Conservation (phyloP, 2,329 filamentous ascomycete genomes). For the Alternaria triticina region DNA sequence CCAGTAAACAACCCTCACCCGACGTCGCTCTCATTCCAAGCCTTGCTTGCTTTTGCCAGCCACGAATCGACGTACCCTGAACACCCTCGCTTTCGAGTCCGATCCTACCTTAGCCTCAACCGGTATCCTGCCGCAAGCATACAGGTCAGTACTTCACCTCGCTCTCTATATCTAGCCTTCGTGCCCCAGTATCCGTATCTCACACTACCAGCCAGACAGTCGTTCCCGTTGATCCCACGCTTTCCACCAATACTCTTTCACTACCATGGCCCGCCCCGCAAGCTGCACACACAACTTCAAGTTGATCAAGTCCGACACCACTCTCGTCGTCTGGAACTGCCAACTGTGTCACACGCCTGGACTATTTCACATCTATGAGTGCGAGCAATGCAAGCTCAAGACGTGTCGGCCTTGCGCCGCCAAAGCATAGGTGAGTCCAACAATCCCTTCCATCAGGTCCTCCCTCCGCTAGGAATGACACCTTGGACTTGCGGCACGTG, state of each 20-base stretch:
- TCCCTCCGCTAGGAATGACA: background rate
- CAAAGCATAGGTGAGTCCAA: slow-evolving; percentile 49
- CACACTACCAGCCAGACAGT: slow-evolving; percentile 32
- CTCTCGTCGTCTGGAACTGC: slow-evolving; percentile 60
- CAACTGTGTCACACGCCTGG: slow-evolving; percentile 59
- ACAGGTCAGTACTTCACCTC: slow-evolving; percentile 29
- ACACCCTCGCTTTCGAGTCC: slow-evolving; percentile 32
- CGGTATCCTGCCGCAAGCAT: slow-evolving; percentile 21
- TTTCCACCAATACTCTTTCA: slow-evolving; percentile 4
- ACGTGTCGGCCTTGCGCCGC: slow-evolving; percentile 55
- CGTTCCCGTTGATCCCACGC: slow-evolving; percentile 12
- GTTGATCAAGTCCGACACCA: slow-evolving; percentile 60
- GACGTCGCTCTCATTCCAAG: slow-evolving; percentile 25
- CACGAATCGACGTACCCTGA: slow-evolving; percentile 37
- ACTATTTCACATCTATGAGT: slow-evolving; percentile 60
- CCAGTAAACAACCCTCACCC: slow-evolving; percentile 18
- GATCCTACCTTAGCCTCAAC: slow-evolving; percentile 36
- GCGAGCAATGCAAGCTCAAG: slow-evolving; percentile 59
- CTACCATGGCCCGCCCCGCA: slow-evolving; percentile 55
- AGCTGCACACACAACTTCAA: slow-evolving; percentile 58
- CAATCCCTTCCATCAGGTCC: background rate
- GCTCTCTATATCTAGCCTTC: slow-evolving; percentile 32
- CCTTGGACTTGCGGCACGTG: slow-evolving; percentile 8
- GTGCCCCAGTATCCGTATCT: slow-evolving; percentile 20
- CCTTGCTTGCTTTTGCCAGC: slow-evolving; percentile 46